Conservation (phyloP, 306 rosid genomes). For the Rubus idaeus region DNA sequence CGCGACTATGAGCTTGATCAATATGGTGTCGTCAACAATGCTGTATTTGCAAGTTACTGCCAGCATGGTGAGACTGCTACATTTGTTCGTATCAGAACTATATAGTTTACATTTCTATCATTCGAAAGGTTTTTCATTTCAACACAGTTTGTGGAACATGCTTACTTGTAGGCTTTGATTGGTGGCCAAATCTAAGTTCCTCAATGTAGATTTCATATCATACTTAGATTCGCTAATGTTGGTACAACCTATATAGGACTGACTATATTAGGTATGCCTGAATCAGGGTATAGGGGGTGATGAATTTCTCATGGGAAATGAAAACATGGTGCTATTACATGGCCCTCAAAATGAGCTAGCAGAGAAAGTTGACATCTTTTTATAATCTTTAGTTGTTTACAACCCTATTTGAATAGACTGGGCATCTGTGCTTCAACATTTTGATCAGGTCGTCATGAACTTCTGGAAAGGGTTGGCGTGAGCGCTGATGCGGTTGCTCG, state of each 20-base stretch:
- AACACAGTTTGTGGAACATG: not conserved
- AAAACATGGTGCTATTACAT: not conserved
- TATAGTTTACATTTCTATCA: not conserved
- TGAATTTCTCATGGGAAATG: not conserved
- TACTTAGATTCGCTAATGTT: not conserved
- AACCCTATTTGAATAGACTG: not conserved
- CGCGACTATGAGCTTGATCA: conserved; percentile 95
- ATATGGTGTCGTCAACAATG: conserved; percentile 89
- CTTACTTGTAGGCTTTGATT: not conserved
- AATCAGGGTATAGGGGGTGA: not conserved
- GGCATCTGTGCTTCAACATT: conserved; percentile 25
- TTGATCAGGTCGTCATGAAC: conserved; percentile 72
- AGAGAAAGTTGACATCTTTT: not conserved
- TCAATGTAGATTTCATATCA: not conserved
- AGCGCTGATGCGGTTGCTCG: conserved; percentile 66
- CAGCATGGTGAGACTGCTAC: conserved; percentile 66
- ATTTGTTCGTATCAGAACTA: conserved; percentile 3
- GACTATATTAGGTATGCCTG: not conserved
- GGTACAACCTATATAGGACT: not conserved
- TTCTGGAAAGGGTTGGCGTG: conserved; percentile 59
- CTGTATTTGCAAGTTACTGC: conserved; percentile 88
- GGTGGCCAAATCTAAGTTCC: not conserved
- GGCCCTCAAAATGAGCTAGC: not conserved
- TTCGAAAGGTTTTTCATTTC: not conserved
- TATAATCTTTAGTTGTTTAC: not conserved